A percentile compares a stretch with the other conserved stretches of the same genome.
Evolutionary conservation across 495 filamentous ascomycete genomes (phyloP).

Genomic region (Penicillium desertorum): DNA sequence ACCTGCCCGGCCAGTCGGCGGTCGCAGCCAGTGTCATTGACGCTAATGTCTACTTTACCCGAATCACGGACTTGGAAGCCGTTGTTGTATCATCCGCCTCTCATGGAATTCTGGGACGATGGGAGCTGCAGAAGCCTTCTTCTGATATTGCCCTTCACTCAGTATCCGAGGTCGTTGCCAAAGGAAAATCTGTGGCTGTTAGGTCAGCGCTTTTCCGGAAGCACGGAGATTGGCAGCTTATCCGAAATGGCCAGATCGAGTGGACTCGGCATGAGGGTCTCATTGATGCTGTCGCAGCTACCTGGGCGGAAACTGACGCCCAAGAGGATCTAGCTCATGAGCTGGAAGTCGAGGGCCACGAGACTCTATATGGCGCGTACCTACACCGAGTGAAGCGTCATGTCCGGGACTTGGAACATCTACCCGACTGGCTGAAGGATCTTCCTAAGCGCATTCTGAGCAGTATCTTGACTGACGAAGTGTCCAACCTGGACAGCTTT

Average conservation of each 20-base stretch:
- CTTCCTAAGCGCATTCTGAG: conserved; percentile 65
- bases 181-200: conserved; percentile 65
- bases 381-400: conserved; percentile 85
- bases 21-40: conserved; percentile 76
- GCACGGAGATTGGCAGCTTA: conserved; percentile 77
- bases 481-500: conserved; percentile 71
- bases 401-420: conserved; percentile 68
- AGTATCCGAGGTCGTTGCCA: conserved; percentile 79
- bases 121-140: conserved; percentile 53
- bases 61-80: conserved; percentile 69
- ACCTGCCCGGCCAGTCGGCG: conserved; percentile 63
- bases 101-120: conserved; percentile 71
- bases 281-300: conserved; percentile 69
- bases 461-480: conserved; percentile 63
- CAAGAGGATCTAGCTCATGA: conserved; percentile 73
- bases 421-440: conserved; percentile 70
- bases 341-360: conserved; percentile 82
- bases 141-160: conserved; percentile 57
- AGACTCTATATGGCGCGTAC: conserved; percentile 75
- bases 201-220: conserved; percentile 69
- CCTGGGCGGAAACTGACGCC: conserved; percentile 69
- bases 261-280: conserved; percentile 86
- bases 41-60: conserved; percentile 84
- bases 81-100: conserved; percentile 73
- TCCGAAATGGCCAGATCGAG: conserved; percentile 74